Conservation (phyloP, 2,329 filamentous ascomycete genomes). For the Aspergillus sp. region DNA sequence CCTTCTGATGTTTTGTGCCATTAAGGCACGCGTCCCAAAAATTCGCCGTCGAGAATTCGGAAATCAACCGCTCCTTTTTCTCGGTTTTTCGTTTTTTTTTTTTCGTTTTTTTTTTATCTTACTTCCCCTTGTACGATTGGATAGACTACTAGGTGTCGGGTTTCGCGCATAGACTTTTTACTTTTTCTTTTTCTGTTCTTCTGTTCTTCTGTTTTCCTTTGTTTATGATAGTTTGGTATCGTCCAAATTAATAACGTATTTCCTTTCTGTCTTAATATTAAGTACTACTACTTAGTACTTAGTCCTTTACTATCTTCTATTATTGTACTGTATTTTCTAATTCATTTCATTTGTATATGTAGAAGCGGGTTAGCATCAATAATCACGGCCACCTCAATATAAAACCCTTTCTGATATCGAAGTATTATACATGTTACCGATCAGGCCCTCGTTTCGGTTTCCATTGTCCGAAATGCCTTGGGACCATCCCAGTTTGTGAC, state of each 20-base stretch:
- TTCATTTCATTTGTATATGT: neutral
- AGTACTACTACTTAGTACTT: neutral
- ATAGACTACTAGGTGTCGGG: constrained; percentile 25
- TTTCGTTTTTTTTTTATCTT: constrained; percentile 12
- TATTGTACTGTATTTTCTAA: neutral
- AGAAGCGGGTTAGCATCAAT: neutral
- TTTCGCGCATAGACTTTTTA: constrained; percentile 19
- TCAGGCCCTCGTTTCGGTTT: too few species aligned
- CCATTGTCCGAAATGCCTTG: too few species aligned
- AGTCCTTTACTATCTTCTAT: neutral
- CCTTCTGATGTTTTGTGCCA: neutral
- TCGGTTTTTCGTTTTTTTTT: constrained; percentile 11
- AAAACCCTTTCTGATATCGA: neutral
- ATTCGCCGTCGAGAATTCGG: too few species aligned
- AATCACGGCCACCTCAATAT: neutral
- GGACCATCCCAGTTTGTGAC: too few species aligned
- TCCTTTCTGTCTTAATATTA: constrained; percentile 9
- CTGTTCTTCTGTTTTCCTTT: constrained; percentile 5
- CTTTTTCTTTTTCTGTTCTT: too few species aligned
- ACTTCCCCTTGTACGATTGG: constrained; percentile 25
- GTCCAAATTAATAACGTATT: constrained; percentile 1
- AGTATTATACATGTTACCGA: neutral
- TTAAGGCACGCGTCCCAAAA: neutral
- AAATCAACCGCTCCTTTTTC: neutral
- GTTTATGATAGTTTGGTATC: neutral